Base-by-base conservation (phyloP, 768 basidiomycete genomes). In the Phaffia australis region DNA sequence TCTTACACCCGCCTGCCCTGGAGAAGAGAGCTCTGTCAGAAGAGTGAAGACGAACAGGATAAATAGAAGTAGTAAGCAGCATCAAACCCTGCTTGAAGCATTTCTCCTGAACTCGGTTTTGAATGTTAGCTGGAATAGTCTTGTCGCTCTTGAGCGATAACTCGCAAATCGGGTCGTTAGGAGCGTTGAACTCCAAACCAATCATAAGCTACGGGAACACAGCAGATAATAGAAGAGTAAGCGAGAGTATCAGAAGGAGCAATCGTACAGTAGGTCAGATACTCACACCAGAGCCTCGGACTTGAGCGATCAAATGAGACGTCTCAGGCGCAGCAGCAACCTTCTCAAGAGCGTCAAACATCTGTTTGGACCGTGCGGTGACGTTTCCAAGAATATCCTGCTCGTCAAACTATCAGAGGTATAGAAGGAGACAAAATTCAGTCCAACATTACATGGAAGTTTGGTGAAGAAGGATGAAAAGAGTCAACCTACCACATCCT, bases 71-170 rank as follows among this genome's bases (percentile, higher is more conserved):
- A 16, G 93, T 94, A 66, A 97, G 79, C 50, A 94, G 83, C 58
- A 95, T 75, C 79, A 97, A 77, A 25, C 88, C 90, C 74, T 88
- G 86, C 74, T 91, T 87, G 69, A 89, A 80, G 76, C 92, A 95
- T 72, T 82, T 84, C 73, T 83, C 83, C 68, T 87, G 81, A 11
- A 95, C 83, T 32, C 85, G 81, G 60, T 79, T 79, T 3, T 90
- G 86, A 66, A 92, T 78, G 73, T 79, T 82, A 72, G 77, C 77
- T 52, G 82, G 80, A 2, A 79, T 79, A 0, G 68, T n/a, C 30
- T 70, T 69, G n/a, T 65, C 70, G 49, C 72, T 65, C 56, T 74
- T 74, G 54, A n/a, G 60, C 14, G 77, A 75, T 8, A 76, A 52
- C 15, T 68, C 70, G 32, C 68, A 65, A 30, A 70, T 58, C 6